phyloP scores from a whole-genome alignment of 345 rosid genomes.

The Durio zibethinus region DNA sequence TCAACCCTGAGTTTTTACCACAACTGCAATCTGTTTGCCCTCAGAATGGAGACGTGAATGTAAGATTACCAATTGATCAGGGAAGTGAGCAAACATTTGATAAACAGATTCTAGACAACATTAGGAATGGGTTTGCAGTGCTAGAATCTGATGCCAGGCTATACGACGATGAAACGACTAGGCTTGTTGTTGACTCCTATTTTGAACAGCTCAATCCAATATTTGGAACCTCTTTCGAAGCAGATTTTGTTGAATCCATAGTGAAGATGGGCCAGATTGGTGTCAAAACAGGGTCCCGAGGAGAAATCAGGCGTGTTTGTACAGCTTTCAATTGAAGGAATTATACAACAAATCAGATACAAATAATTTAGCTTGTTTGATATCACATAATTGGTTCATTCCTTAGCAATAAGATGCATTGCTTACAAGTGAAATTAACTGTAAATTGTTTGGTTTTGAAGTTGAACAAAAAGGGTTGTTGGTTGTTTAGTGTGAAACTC shows the following conservation, averaged over 20 bases:
- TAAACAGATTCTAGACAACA: constrained; percentile 54
- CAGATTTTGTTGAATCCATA: constrained; percentile 61
- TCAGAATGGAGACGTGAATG: constrained; percentile 53
- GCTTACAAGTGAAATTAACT: not conserved
- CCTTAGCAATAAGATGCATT: not conserved
- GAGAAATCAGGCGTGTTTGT: constrained; percentile 69
- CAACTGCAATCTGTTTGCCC: constrained; percentile 49
- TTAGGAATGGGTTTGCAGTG: constrained; percentile 63
- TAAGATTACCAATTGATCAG: constrained; percentile 52
- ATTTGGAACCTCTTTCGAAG: constrained; percentile 40
- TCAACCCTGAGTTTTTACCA: constrained; percentile 43
- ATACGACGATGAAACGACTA: constrained; percentile 50
- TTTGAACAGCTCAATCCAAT: constrained; percentile 30
- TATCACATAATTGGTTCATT: not conserved
- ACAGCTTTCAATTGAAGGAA: constrained; percentile 42
- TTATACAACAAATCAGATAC: not conserved
- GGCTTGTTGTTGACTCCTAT: constrained; percentile 48
- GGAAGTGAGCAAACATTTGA: constrained; percentile 47
- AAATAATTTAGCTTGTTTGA: not conserved
- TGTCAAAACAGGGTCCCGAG: constrained; percentile 56
- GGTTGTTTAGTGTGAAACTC: no score
- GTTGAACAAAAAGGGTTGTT: not conserved
- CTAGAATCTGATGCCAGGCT: constrained; percentile 72
- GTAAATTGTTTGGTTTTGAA: not conserved
- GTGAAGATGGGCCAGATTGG: constrained; percentile 64